Evolutionary conservation across 495 filamentous ascomycete genomes (phyloP), one percentile per base, ranked within the genome.

Genomic region (Aspergillus ostianus): DNA sequence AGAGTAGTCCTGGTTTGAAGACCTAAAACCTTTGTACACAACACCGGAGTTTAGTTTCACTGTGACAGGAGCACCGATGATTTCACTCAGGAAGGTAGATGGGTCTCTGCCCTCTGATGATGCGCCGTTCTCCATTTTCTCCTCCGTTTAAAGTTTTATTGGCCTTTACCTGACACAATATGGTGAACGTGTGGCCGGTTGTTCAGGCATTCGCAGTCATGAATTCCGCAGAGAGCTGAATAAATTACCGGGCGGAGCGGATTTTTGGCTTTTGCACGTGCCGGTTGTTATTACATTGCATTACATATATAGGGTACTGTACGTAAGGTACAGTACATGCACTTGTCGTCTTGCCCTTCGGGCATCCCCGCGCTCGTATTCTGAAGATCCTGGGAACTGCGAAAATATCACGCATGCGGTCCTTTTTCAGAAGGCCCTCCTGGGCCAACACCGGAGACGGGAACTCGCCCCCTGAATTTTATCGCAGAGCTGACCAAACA

Each of bases 41-140:
- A 96, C 90, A 8, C 94, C 95, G 12, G 91, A 95, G 65, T 98
- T 98, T 51, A 98, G 81, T 72, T 97, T 97, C 52, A 98, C 93
- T 0, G 89, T 95, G 55, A 98, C 95, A 18, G 89, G 85, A 30
- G 89, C 88, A 23, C 93, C 92, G 69, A 95, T 94, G 70, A 98
- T 96, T 70, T 96, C 91, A 70, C 86, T 84, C 48, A 98, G 80
- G 70, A 97, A 98, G 53, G 86, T 83, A 0, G 92, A 96, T 0
- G 94, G 94, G 69, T 98, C 94, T 68, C 88, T 91, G 44, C 89
- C 87, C 68, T 92, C 89, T 21, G 69, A 79, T 56, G 70, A 72
- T 65, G 74, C 69, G 41, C 87, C 87, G 76, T 92, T 92, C 74
- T 93, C 91, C 90, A 93, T 93, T 4, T 54, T 66, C 47, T 56